phyloP scores from a whole-genome alignment of 352 stramenopile species.

The Phytophthora palmivora region DNA sequence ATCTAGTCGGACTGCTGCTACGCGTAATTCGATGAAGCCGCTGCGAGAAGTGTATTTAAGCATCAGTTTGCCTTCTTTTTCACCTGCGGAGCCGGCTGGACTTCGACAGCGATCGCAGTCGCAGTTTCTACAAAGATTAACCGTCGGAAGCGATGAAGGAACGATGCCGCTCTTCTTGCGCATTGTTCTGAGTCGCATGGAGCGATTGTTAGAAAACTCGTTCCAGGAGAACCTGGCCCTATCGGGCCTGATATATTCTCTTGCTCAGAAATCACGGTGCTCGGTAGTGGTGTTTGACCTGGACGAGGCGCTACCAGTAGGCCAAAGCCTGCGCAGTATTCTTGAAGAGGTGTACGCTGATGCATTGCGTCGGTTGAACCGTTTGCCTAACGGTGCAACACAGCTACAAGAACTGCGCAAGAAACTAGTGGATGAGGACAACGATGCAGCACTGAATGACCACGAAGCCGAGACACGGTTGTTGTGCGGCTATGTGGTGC shows the following conservation, averaged over 20 bases:
- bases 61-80: slow-evolving; percentile 74
- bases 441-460: slow-evolving; percentile 63
- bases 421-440: slow-evolving; percentile 74
- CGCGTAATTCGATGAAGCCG: slow-evolving; percentile 72
- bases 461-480: slow-evolving; percentile 72
- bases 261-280: slow-evolving; percentile 72
- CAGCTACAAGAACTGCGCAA: slow-evolving; percentile 62
- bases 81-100: slow-evolving; percentile 49
- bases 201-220: slow-evolving; percentile 82
- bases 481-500: slow-evolving; percentile 76
- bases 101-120: slow-evolving; percentile 39
- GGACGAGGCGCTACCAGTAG: slow-evolving; percentile 41
- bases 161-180: slow-evolving; percentile 64
- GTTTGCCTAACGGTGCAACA: slow-evolving; percentile 57
- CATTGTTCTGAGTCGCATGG: slow-evolving; percentile 79
- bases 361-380: slow-evolving; percentile 62
- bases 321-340: slow-evolving; percentile 74
- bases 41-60: slow-evolving; percentile 72
- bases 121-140: slow-evolving; percentile 24
- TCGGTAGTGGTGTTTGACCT: slow-evolving; percentile 63
- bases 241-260: slow-evolving; percentile 75
- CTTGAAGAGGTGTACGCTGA: slow-evolving; percentile 84
- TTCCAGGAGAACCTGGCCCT: slow-evolving; percentile 88
- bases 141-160: slow-evolving; percentile 17
- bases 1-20: slow-evolving; percentile 58